Conservation (phyloP, 345 rosid genomes). For the Gossypium sturtianum region DNA sequence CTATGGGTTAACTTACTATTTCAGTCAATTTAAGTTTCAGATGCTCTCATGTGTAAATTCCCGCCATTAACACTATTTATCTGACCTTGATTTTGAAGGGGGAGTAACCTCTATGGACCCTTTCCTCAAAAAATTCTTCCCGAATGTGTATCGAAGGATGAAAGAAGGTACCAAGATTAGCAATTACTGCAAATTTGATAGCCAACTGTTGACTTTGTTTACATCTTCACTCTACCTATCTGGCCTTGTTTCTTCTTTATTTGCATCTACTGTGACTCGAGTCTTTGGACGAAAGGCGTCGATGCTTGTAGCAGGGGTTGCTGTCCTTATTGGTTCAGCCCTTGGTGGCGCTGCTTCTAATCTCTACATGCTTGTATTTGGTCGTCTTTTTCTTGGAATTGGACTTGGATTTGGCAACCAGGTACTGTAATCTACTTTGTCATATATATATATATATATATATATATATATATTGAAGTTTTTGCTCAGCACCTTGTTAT, state of each 20-base stretch:
- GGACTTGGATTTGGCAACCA: constrained; percentile 80
- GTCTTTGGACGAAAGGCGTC: constrained; percentile 56
- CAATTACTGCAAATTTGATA: constrained; percentile 70
- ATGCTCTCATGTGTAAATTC: not conserved
- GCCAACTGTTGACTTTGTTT: constrained; percentile 61
- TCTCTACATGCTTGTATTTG: constrained; percentile 53
- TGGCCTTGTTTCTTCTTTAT: constrained; percentile 52
- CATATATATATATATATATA: no score
- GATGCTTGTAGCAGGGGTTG: constrained; percentile 45
- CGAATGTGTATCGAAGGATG: constrained; percentile 45
- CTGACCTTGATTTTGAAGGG: constrained; percentile 26
- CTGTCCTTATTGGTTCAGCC: constrained; percentile 53
- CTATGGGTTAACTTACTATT: not conserved
- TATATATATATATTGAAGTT: no score
- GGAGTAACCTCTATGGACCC: constrained; percentile 82
- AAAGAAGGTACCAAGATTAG: constrained; percentile 36
- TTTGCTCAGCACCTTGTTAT: not conserved
- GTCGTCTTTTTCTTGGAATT: constrained; percentile 60
- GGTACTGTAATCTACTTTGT: constrained; percentile 26
- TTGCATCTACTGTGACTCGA: constrained; percentile 53
- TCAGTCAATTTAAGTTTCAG: not conserved
- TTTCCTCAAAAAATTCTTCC: constrained; percentile 52
- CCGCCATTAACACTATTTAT: not conserved
- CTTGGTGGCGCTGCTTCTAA: constrained; percentile 50
- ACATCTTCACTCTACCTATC: constrained; percentile 73